Conservation (phyloP, 805 yeast species). For the Starmera quercuum region DNA sequence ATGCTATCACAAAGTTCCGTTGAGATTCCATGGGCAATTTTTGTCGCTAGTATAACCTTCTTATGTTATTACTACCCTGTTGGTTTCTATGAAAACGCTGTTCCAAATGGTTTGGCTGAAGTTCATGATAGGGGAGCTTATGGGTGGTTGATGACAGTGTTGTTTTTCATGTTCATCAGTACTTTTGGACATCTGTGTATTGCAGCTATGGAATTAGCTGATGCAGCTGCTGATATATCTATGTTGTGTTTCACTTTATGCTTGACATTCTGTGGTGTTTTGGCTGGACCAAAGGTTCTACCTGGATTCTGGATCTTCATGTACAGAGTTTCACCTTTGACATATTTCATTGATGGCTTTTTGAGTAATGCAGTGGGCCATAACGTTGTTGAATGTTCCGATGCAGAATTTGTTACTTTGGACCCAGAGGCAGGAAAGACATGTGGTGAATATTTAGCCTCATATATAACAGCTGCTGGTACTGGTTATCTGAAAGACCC, state of each 20-base stretch:
- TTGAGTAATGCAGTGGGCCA: conserved; percentile 50
- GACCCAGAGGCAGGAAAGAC: conserved; percentile 47
- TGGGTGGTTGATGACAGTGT: conserved; percentile 33
- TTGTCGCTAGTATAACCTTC: conserved; percentile 56
- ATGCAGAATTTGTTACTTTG: conserved; percentile 38
- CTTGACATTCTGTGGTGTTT: conserved; percentile 72
- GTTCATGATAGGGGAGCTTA: conserved; percentile 50
- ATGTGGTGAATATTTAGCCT: conserved; percentile 46
- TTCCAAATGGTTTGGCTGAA: conserved; percentile 41
- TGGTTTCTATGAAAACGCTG: conserved; percentile 58
- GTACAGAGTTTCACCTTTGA: conserved; percentile 67
- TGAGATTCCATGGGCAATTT: conserved; percentile 58
- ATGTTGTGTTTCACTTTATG: conserved; percentile 52
- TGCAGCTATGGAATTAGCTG: conserved; percentile 51
- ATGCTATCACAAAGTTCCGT: conserved; percentile 53
- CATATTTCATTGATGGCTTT: conserved; percentile 54
- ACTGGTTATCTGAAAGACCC: conserved; percentile 10
- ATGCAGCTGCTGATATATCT: conserved; percentile 57
- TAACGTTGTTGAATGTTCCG: conserved; percentile 37
- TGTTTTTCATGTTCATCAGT: conserved; percentile 40
- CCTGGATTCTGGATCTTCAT: conserved; percentile 79
- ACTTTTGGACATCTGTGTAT: conserved; percentile 52
- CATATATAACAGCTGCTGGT: conserved; percentile 24
- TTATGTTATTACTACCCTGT: conserved; percentile 68
- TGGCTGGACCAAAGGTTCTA: conserved; percentile 45